Percentiles rank a stretch among this genome's conserved stretches.
These are phyloP conservation scores for Penicillium samsonianum DNA, from an alignment of 495 filamentous ascomycete genomes.

Conservation along the genomic window DNA sequence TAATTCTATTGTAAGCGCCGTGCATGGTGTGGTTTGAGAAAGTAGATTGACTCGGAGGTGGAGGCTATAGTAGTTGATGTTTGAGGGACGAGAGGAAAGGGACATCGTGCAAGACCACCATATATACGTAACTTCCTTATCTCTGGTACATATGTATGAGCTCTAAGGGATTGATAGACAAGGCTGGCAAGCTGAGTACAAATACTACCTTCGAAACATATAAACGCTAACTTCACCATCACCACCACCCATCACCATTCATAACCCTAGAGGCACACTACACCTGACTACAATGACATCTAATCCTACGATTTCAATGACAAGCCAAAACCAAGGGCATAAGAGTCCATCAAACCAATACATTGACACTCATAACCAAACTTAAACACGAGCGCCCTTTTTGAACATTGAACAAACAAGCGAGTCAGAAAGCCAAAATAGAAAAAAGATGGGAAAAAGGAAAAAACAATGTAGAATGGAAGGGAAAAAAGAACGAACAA, in stretches of 20 bases:
- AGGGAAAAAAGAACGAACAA: neutral
- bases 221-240: neutral
- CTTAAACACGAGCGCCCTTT: constrained; percentile 1
- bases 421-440: constrained; percentile 1
- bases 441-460: neutral
- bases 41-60: too few species aligned
- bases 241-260: neutral
- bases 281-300: neutral
- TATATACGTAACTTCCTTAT: too few species aligned
- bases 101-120: too few species aligned
- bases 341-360: constrained; percentile 10
- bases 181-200: too few species aligned
- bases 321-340: neutral
- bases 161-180: too few species aligned
- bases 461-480: constrained; percentile 5
- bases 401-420: constrained; percentile 6
- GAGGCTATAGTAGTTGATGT: too few species aligned
- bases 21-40: too few species aligned
- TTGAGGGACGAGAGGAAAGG: too few species aligned
- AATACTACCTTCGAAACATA: too few species aligned
- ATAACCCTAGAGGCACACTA: neutral
- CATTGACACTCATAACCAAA: constrained; percentile 17
- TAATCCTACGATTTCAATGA: neutral
- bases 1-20: too few species aligned
- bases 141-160: too few species aligned